phyloP scores from a whole-genome alignment of 805 yeast genomes.

The Starmerella stellata region DNA sequence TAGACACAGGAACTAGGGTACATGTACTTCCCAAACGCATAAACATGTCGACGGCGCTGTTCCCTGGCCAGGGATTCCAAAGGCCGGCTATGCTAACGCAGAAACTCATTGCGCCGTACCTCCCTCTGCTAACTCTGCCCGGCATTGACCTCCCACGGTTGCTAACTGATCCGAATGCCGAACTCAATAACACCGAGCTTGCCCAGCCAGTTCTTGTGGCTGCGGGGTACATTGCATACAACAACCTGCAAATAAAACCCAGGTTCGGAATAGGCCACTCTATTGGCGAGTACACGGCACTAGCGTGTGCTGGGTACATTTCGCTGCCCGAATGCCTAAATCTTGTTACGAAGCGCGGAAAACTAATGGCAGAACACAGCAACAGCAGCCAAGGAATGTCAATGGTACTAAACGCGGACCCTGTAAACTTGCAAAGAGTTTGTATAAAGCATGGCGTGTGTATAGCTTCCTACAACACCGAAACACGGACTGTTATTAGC shows the following conservation, averaged over 20 bases:
- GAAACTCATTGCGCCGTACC: neutral
- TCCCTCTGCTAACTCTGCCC: conserved; percentile 22
- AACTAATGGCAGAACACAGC: conserved; percentile 29
- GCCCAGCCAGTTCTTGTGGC: conserved; percentile 40
- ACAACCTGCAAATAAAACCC: conserved; percentile 5
- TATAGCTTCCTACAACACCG: conserved; percentile 33
- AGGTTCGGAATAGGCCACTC: conserved; percentile 30
- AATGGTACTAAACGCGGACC: conserved; percentile 3
- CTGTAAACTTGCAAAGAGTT: neutral
- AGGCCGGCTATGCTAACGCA: conserved; percentile 19
- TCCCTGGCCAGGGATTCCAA: conserved; percentile 27
- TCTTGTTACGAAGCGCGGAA: conserved; percentile 31
- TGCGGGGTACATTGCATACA: conserved; percentile 24
- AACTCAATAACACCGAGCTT: conserved; percentile 26
- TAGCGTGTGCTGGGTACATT: conserved; percentile 25
- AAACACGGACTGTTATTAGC: conserved; percentile 29
- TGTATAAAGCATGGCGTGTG: conserved; percentile 17
- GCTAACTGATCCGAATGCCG: conserved; percentile 6
- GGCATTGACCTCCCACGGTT: conserved; percentile 15
- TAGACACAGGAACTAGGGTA: no score
- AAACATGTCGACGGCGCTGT: conserved; percentile 5
- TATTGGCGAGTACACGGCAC: conserved; percentile 34
- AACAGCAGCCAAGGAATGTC: conserved; percentile 18
- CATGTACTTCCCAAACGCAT: no score
- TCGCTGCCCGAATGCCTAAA: conserved; percentile 24